phyloP scores from a whole-genome alignment of 2,329 filamentous ascomycete species.

The Emmonsiellopsis sp. region DNA sequence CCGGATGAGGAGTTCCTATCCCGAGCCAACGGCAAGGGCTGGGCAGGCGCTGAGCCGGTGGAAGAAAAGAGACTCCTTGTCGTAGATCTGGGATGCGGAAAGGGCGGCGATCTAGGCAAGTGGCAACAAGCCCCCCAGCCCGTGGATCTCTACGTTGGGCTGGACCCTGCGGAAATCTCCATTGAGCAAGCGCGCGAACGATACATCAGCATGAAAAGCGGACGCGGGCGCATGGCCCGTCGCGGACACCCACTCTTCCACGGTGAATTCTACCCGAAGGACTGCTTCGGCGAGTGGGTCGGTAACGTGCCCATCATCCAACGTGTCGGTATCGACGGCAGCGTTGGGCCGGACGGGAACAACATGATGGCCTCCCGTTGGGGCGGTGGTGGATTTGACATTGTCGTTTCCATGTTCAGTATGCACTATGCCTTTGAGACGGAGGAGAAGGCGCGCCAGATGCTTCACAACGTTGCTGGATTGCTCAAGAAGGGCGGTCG shows the following conservation, averaged over 20 bases:
- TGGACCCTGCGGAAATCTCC: constrained; percentile 86
- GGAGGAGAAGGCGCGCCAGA: constrained; percentile 78
- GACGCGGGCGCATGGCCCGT: constrained; percentile 35
- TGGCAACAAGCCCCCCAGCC: constrained; percentile 91
- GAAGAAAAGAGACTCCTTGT: constrained; percentile 58
- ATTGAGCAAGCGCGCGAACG: constrained; percentile 84
- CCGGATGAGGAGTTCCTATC: constrained; percentile 64
- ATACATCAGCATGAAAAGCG: constrained; percentile 61
- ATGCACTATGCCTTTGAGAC: constrained; percentile 98
- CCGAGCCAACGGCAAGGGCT: constrained; percentile 35
- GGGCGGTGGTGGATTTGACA: constrained; percentile 75
- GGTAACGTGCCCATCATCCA: constrained; percentile 71
- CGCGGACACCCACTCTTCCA: constrained; percentile 59
- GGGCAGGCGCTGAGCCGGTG: constrained; percentile 25
- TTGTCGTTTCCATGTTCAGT: constrained; percentile 98
- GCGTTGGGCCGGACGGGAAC: constrained; percentile 45
- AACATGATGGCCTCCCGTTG: constrained; percentile 53
- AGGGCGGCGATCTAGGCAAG: constrained; percentile 89
- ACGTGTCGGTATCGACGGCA: constrained; percentile 77
- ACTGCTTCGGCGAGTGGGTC: constrained; percentile 81
- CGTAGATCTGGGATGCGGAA: constrained; percentile 90
- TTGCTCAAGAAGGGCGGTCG: constrained; percentile 86
- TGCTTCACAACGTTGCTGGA: constrained; percentile 88
- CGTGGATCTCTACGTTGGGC: constrained; percentile 86
- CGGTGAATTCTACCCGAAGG: constrained; percentile 78